Conservation (phyloP, 1,139 yeast species). For the Pneumocystis sp. region DNA sequence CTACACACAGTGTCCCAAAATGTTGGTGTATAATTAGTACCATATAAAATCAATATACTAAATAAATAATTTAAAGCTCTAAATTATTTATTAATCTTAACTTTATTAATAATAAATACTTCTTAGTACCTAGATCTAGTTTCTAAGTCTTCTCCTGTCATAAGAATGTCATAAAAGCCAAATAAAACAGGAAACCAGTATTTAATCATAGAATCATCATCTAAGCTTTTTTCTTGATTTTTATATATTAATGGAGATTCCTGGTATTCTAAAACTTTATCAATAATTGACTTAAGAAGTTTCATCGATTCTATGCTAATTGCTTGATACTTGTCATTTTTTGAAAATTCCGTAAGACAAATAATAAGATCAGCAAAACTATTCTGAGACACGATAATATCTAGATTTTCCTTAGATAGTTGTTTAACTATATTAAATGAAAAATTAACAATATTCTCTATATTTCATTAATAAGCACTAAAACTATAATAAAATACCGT, state of each 20-base stretch:
- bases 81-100: neutral
- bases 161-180: conserved; percentile 74
- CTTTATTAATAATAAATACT: neutral
- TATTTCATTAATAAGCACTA: conserved; percentile 1
- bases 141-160: conserved; percentile 89
- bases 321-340: conserved; percentile 70
- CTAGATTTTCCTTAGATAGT: conserved; percentile 48
- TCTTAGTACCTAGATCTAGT: conserved; percentile 44
- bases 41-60: conserved; percentile 65
- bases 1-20: conserved; percentile 78
- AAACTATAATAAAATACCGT: conserved; percentile 13
- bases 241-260: conserved; percentile 10
- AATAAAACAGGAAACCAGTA: conserved; percentile 72
- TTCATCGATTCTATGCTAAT: conserved; percentile 68
- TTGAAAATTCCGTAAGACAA: conserved; percentile 68
- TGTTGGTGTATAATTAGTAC: conserved; percentile 52
- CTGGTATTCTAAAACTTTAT: conserved; percentile 29
- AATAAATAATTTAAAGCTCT: conserved; percentile 72
- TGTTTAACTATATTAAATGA: conserved; percentile 50
- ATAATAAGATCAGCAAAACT: conserved; percentile 59
- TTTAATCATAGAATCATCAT: conserved; percentile 31
- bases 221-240: conserved; percentile 14
- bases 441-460: conserved; percentile 40
- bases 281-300: conserved; percentile 50
- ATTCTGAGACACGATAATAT: conserved; percentile 54